Conservation (phyloP, 148 eudicot genomes). For the Pharnaceum exiguum region DNA sequence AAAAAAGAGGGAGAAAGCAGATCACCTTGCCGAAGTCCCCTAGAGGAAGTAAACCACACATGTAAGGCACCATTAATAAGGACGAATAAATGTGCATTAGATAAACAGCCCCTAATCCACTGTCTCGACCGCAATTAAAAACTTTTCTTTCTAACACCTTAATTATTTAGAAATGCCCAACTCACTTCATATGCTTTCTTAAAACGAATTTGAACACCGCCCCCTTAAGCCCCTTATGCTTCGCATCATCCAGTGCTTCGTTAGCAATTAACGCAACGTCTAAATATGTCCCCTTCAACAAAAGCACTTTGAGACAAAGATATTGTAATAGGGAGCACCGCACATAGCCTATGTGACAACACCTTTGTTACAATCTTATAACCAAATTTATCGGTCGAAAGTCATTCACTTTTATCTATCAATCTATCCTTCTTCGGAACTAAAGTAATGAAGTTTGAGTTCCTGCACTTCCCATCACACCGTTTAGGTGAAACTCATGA, state of each 20-base stretch:
- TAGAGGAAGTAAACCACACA: background rate
- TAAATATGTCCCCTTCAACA: too few species aligned
- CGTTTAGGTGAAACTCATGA: too few species aligned
- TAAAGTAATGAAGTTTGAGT: background rate
- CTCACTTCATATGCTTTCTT: too few species aligned
- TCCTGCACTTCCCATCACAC: background rate
- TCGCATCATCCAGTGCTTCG: background rate
- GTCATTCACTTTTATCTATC: too few species aligned
- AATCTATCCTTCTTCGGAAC: background rate
- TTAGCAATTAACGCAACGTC: background rate
- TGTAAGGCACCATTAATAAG: background rate
- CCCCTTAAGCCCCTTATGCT: background rate
- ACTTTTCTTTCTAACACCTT: background rate
- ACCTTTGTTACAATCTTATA: background rate
- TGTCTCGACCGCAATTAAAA: background rate
- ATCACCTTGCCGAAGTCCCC: background rate
- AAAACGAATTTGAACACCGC: background rate
- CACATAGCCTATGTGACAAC: background rate
- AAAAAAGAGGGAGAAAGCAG: background rate
- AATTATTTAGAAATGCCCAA: background rate
- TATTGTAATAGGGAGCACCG: background rate
- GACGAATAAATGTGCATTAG: background rate
- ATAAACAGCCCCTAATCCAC: background rate
- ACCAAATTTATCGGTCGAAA: background rate
- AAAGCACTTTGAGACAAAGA: too few species aligned